These are phyloP conservation scores for Colletotrichum noveboracense DNA, from an alignment of 2,329 filamentous ascomycete species.

Conservation along the genomic window DNA sequence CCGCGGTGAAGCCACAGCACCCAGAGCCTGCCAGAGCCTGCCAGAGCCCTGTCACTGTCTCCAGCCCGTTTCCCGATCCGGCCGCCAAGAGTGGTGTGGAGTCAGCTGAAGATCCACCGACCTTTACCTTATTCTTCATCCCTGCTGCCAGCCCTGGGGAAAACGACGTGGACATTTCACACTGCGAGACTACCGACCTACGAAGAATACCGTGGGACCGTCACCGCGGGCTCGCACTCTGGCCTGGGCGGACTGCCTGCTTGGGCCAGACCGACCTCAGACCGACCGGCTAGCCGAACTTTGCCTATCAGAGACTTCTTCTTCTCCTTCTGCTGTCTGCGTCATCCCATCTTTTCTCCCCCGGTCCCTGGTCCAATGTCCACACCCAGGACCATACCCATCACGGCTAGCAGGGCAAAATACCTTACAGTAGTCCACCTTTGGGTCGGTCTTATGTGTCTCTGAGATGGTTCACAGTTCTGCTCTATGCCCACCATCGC, in stretches of 20 bases:
- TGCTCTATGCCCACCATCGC: background rate
- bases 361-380: background rate
- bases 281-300: background rate
- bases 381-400: background rate
- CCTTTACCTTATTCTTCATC: constrained; percentile 20
- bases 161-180: background rate
- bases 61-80: constrained; percentile 20
- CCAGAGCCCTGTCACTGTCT: background rate
- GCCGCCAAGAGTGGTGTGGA: constrained; percentile 11
- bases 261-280: background rate
- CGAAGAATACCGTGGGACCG: background rate
- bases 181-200: background rate
- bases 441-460: background rate
- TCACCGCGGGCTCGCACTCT: background rate
- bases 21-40: background rate
- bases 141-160: background rate
- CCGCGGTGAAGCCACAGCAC: background rate
- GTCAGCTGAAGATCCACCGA: constrained; percentile 16
- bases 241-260: background rate
- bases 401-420: background rate
- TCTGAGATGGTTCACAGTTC: background rate
- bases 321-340: background rate
- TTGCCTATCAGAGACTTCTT: background rate
- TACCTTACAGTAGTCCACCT: background rate
- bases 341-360: constrained; percentile 4